Base-by-base conservation (phyloP, 2,329 filamentous ascomycete genomes). In the Esteya vermicola region DNA sequence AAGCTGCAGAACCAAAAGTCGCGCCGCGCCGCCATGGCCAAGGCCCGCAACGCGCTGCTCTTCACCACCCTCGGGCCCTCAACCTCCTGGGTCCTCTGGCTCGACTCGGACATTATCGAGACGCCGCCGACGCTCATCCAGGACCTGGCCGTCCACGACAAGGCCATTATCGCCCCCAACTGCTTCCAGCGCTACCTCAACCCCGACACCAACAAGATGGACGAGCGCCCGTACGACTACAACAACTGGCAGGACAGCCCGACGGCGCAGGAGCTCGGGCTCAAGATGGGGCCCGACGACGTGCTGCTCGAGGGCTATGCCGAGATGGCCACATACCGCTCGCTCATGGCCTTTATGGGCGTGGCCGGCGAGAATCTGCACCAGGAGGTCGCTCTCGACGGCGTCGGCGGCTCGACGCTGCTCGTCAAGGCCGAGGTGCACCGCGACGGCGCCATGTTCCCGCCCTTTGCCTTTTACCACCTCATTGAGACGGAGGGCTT, bases 401-500 rank as follows among this genome's bases (percentile, higher is more conserved):
- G 91, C 37, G 91, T 98, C 4, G 91, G 91, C 41, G 91, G 91
- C 27, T 93, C 89, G 1, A 84, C 88, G 2, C 65, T 98, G 47
- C 65, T 98, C 53, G 91, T 98, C 44, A 95, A 94, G 65, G 91
- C 88, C 2, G 88, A 96, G 44, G 91, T 98, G 20, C 91, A 98
- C 57, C 77, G 91, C 21, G 91, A 98, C 54, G 91, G 91, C 18
- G 89, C 91, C 56, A 98, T 96, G 89, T 98, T 98, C 63, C 91
- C 91, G 16, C 75, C 91, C 0, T 98, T 98, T 56, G 63, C 89
- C 4, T 98, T 98, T 56, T 96, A 95, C 57, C 82, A 98, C 59
- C 68, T 98, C 45, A 93, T 98, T 45, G 91, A 98, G 67, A 96
- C 91, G 0, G 91, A 98, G 55, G 91, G 91, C 0, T 98, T 98